Percentiles rank a stretch among this genome's conserved stretches.
These are phyloP conservation scores for Marasmius fiardii DNA, from an alignment of 1,284 basidiomycete genomes.

Conservation along the genomic window DNA sequence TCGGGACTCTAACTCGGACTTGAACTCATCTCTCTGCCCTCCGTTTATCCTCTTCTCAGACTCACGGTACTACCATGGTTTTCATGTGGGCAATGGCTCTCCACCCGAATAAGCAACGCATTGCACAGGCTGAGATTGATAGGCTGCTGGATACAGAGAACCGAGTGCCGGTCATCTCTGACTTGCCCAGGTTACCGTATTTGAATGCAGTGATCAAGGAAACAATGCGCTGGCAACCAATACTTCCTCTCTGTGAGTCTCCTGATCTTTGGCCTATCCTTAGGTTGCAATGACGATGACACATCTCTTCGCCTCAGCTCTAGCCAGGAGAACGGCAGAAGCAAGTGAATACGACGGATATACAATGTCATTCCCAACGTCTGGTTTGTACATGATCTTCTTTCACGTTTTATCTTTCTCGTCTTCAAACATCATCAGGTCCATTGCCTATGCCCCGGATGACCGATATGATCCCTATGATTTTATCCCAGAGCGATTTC, in stretches of 20 bases:
- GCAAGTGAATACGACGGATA: conserved; percentile 7
- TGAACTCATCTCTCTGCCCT: background rate
- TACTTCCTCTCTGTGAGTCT: background rate
- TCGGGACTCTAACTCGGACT: background rate
- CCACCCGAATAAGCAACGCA: conserved; percentile 19
- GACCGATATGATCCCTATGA: conserved; percentile 5
- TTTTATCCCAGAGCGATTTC: conserved; percentile 15
- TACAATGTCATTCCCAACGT: conserved; percentile 10
- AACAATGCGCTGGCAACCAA: conserved; percentile 9
- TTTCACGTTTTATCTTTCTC: background rate
- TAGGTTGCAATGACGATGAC: background rate
- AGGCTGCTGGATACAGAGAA: conserved; percentile 2
- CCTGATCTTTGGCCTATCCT: background rate
- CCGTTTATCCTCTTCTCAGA: conserved; percentile 14
- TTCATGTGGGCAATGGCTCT: conserved; percentile 24
- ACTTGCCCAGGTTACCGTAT: conserved; percentile 18
- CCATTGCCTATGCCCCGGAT: conserved; percentile 9
- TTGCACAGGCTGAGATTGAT: conserved; percentile 20
- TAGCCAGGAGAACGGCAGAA: conserved; percentile 4
- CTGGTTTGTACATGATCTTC: conserved; percentile 8
- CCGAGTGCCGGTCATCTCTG: conserved; percentile 16
- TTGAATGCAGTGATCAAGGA: conserved; percentile 16
- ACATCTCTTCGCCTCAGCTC: background rate
- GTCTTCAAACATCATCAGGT: conserved; percentile 1
- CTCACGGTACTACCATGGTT: conserved; percentile 22